A percentile compares a stretch with the other conserved stretches of the same genome.
phyloP scores from a whole-genome alignment of 345 rosid species.

The Conringia planisiliqua region DNA sequence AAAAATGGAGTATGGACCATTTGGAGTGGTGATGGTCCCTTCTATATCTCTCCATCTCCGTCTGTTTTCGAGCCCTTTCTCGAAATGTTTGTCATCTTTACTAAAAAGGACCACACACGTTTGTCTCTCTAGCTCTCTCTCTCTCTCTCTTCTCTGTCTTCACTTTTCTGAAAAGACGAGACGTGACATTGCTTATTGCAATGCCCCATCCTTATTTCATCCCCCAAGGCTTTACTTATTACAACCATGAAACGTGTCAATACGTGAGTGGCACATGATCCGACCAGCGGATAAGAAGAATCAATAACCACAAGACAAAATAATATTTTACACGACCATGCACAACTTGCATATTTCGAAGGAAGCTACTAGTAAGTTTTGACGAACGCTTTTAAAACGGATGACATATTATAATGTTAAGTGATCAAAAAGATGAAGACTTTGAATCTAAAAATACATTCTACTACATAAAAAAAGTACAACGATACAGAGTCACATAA shows the following conservation, averaged over 20 bases:
- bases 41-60: background rate
- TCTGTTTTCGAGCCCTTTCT: background rate
- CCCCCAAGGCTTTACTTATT: background rate
- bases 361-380: background rate
- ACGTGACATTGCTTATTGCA: background rate
- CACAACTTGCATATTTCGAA: background rate
- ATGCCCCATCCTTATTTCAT: background rate
- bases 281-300: background rate
- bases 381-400: too few relatives aligned
- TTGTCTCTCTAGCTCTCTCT: background rate
- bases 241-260: background rate
- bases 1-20: background rate
- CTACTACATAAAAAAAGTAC: background rate
- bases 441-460: too few relatives aligned
- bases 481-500: background rate
- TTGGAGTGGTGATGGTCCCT: background rate
- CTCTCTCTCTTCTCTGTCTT: background rate
- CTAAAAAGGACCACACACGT: background rate
- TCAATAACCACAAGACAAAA: background rate
- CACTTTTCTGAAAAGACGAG: constrained; percentile 16
- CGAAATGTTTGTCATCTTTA: background rate
- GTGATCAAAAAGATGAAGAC: too few relatives aligned
- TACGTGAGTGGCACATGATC: background rate
- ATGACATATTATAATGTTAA: too few relatives aligned
- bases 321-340: background rate